These are phyloP conservation scores for Dicorynia guianensis DNA, from an alignment of 306 rosid genomes.

Conservation along the genomic window DNA sequence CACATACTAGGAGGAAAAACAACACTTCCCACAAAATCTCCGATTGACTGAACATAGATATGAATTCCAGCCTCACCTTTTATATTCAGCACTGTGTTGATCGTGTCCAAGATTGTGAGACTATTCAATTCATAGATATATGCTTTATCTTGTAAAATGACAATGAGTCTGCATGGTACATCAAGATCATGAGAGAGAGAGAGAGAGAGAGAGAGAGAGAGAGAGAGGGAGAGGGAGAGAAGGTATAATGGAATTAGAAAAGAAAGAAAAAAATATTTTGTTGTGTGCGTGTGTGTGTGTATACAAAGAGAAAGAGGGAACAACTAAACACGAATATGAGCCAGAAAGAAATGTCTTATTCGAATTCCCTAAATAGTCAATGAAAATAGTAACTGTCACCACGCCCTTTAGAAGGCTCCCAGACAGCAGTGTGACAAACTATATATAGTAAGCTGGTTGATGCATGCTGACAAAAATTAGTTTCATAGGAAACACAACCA, in stretches of 20 bases:
- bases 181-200: constrained; percentile 41
- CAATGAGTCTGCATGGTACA: constrained; percentile 77
- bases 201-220: constrained; percentile 41
- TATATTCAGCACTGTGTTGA: constrained; percentile 77
- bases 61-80: constrained; percentile 74
- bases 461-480: background rate
- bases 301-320: background rate
- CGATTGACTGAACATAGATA: constrained; percentile 36
- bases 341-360: background rate
- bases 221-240: constrained; percentile 38
- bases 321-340: background rate
- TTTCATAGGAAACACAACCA: background rate
- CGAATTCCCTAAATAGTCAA: background rate
- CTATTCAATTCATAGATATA: constrained; percentile 82
- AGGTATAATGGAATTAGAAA: no score
- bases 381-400: background rate
- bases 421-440: background rate
- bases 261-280: no score
- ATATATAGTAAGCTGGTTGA: background rate
- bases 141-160: constrained; percentile 86
- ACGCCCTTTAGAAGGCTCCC: no score
- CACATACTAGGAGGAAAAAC: background rate
- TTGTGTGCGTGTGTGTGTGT: background rate
- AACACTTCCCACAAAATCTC: constrained; percentile 32
- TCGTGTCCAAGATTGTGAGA: constrained; percentile 82